These are phyloP conservation scores for Cenchrus fungigraminus DNA, from an alignment of 176 grass and related monocot species.

Conservation along the genomic window DNA sequence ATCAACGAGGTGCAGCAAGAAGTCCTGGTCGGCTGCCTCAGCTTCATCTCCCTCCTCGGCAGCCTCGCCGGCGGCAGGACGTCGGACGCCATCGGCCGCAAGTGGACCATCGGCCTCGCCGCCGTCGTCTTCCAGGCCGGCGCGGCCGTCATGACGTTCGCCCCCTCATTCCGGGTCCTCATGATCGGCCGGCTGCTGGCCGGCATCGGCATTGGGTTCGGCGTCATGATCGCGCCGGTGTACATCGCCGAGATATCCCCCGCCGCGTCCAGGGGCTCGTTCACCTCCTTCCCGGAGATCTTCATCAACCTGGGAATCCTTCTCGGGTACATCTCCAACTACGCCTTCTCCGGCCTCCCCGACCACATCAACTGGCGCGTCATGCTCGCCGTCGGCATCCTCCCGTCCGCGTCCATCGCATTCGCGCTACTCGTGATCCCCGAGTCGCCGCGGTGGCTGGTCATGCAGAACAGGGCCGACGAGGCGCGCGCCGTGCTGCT, in stretches of 20 bases:
- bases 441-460: constrained; percentile 82
- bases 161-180: constrained; percentile 64
- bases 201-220: constrained; percentile 81
- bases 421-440: constrained; percentile 78
- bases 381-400: constrained; percentile 87
- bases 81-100: constrained; percentile 68
- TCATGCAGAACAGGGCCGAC: constrained; percentile 54
- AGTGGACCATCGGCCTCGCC: constrained; percentile 80
- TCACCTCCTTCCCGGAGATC: constrained; percentile 90
- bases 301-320: constrained; percentile 90
- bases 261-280: constrained; percentile 48
- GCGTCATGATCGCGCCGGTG: constrained; percentile 81
- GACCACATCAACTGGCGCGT: constrained; percentile 80
- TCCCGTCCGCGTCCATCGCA: constrained; percentile 71
- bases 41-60: constrained; percentile 84
- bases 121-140: constrained; percentile 74
- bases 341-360: constrained; percentile 72
- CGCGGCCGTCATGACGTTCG: constrained; percentile 71
- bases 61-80: constrained; percentile 79
- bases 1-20: constrained; percentile 94
- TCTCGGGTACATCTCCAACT: constrained; percentile 86
- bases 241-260: constrained; percentile 94
- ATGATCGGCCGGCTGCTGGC: constrained; percentile 79
- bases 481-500: constrained; percentile 65
- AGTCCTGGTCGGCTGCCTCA: constrained; percentile 78